Evolutionary conservation across 1,284 basidiomycete genomes (phyloP).

Genomic region (Sanguinoderma infundibulare): DNA sequence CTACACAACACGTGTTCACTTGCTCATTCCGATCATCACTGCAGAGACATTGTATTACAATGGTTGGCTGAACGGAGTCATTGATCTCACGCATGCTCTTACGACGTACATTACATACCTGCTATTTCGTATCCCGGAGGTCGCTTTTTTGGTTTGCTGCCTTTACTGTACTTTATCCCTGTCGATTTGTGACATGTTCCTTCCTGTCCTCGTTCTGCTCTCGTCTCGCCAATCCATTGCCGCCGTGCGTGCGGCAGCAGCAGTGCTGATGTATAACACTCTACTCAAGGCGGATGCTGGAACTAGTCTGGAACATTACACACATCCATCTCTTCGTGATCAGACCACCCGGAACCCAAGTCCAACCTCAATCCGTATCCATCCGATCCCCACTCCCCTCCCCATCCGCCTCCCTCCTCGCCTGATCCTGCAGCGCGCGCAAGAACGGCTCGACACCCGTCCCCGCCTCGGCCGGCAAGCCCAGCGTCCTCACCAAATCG

Average conservation of each 20-base stretch:
- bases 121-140: constrained; percentile 13
- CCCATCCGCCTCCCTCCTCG: constrained; percentile 48
- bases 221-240: neutral
- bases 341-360: neutral
- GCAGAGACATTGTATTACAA: constrained; percentile 74
- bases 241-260: too few species aligned
- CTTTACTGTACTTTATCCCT: neutral
- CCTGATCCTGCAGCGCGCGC: constrained; percentile 75
- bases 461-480: constrained; percentile 80
- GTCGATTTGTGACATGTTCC: neutral
- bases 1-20: neutral
- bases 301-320: constrained; percentile 1
- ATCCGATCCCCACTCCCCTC: constrained; percentile 48
- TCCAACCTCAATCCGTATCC: constrained; percentile 55
- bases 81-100: constrained; percentile 32
- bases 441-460: constrained; percentile 73
- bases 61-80: constrained; percentile 73
- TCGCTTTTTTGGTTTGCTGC: neutral
- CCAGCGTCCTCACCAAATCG: constrained; percentile 71
- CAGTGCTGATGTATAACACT: too few species aligned
- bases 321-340: neutral
- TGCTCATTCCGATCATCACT: neutral
- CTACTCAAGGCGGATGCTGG: too few species aligned
- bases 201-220: neutral
- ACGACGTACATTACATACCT: constrained; percentile 12